Evolutionary conservation across 148 eudicot genomes (phyloP).

Genomic region (Amaranthus hypochondriacus): DNA sequence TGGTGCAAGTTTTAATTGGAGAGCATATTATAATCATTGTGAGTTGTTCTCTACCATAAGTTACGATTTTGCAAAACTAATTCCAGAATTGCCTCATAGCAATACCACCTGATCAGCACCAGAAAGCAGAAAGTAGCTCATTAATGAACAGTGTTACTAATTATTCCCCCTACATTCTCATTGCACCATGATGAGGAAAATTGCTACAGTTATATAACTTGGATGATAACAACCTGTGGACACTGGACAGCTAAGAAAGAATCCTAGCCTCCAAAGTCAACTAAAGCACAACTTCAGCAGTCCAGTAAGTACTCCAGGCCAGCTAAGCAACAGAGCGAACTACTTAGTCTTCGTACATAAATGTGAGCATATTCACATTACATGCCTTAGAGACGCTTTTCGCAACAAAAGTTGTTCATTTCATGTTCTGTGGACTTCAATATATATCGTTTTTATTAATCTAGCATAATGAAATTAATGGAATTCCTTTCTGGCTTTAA

Average conservation of each 20-base stretch:
- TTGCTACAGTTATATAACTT: not conserved
- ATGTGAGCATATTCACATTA: too few relatives aligned
- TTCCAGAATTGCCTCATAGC: not conserved
- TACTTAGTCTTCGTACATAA: too few relatives aligned
- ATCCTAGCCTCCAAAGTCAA: not conserved
- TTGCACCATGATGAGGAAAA: not conserved
- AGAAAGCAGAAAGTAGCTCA: conserved; percentile 7
- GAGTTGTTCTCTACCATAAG: conserved; percentile 21
- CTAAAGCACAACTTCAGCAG: not conserved
- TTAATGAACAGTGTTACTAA: not conserved
- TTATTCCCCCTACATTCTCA: not conserved
- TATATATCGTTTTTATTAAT: too few relatives aligned
- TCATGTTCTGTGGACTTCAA: too few relatives aligned
- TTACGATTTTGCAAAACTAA: not conserved
- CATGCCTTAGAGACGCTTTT: too few relatives aligned
- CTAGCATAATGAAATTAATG: too few relatives aligned
- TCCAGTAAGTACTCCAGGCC: not conserved
- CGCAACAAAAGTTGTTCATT: too few relatives aligned
- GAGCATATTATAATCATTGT: conserved; percentile 43
- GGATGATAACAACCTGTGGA: not conserved
- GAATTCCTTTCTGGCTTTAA: too few relatives aligned
- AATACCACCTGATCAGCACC: conserved; percentile 12
- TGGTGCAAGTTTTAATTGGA: conserved; percentile 35
- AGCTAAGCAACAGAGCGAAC: not conserved
- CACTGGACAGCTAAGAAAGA: not conserved